Base-by-base conservation (phyloP, 1,139 yeast genomes). In the Hemisphaericaspora xylanilytica region DNA sequence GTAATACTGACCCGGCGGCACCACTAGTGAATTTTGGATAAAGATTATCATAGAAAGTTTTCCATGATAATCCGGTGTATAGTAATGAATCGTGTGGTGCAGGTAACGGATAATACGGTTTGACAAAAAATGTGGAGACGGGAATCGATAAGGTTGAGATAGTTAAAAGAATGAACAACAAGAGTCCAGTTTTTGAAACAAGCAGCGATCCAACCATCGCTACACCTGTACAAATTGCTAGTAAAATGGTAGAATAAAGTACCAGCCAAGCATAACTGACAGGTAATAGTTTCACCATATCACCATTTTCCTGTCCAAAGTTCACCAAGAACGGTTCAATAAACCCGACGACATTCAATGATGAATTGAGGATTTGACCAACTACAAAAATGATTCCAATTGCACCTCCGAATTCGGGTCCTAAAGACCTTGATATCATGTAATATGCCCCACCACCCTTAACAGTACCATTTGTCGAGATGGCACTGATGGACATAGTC, bases 391-490 rank as follows among this genome's bases (percentile, higher is more conserved):
- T 84, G 26, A 85, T 67, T 0, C 94, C 94, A 44, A 85, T 84
- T 2, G 92, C 82, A 3, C 92, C 92, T 25, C 94, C 94, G 58
- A 85, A 85, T 52, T 85, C 94, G 2, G 89, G 90, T 0, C 94
- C 94, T 45, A 85, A 62, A 29, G 88, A 80, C 52, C 94, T 64
- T 12, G 88, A 81, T 33, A 85, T 81, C 90, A 85, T 85, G 50
- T 82, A 84, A 55, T 85, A 85, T 0, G 92, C 90, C 22, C 94
- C 94, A 12, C 94, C 94, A 18, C 92, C 92, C 52, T 82, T 74
- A 10, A 85, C 92, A 0, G 87, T 83, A 20, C 94, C 94, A 55
- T 85, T 85, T 3, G 94, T 85, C 2, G 89, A 83, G 41, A 85
- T 85, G 3, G 92, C 92, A 46, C 87, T 79, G 42, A 85, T 75